These are phyloP conservation scores for Ophioceras dolichostomum DNA, from an alignment of 2,329 filamentous ascomycete species.

Conservation along the genomic window DNA sequence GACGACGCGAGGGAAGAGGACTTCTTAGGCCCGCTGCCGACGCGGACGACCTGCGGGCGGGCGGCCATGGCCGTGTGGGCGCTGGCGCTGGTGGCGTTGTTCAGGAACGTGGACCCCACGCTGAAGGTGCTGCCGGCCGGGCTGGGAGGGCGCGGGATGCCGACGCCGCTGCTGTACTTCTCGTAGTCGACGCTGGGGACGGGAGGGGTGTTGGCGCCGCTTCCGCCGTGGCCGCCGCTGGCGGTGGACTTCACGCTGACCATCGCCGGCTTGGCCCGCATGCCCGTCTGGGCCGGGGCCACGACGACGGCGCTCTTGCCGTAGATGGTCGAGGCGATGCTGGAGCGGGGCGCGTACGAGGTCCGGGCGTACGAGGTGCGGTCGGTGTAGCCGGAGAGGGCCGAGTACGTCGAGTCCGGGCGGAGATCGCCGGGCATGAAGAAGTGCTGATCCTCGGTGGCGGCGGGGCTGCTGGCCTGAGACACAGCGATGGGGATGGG, in stretches of 20 bases:
- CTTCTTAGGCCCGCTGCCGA: slow-evolving; percentile 38
- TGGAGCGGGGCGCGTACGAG: slow-evolving; percentile 50
- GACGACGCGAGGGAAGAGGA: slow-evolving; percentile 13
- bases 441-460: slow-evolving; percentile 72
- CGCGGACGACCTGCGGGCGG: slow-evolving; percentile 47
- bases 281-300: slow-evolving; percentile 74
- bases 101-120: slow-evolving; percentile 56
- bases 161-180: slow-evolving; percentile 33
- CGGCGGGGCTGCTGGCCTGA: slow-evolving; percentile 39
- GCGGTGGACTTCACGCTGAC: slow-evolving; percentile 76
- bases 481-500: slow-evolving; percentile 67
- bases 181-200: slow-evolving; percentile 60
- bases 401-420: slow-evolving; percentile 74
- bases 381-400: slow-evolving; percentile 51
- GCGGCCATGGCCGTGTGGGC: slow-evolving; percentile 43
- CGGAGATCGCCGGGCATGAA: slow-evolving; percentile 85
- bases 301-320: slow-evolving; percentile 78
- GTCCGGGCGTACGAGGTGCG: slow-evolving; percentile 48
- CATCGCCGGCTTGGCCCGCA: slow-evolving; percentile 79
- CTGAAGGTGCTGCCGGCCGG: slow-evolving; percentile 46
- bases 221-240: slow-evolving; percentile 40
- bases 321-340: slow-evolving; percentile 88
- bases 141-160: slow-evolving; percentile 33
- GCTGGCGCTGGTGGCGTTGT: slow-evolving; percentile 52
- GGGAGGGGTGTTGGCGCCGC: slow-evolving; percentile 48